phyloP scores from a whole-genome alignment of 2,329 filamentous ascomycete genomes.

The Drechmeria coniospora region DNA sequence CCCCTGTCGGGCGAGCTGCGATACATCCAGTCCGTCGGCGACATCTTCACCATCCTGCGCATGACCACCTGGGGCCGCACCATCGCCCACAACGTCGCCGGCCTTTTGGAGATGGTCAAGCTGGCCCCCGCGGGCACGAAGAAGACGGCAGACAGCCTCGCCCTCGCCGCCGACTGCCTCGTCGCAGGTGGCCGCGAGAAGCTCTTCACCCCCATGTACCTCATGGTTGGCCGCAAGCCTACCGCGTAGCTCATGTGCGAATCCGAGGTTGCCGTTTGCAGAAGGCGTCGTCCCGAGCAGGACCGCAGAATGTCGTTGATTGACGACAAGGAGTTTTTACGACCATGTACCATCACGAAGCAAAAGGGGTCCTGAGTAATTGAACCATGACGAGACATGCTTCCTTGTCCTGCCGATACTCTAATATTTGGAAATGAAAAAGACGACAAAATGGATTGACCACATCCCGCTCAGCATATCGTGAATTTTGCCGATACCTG shows the following conservation, averaged over 20 bases:
- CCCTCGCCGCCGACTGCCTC: slow-evolving; percentile 65
- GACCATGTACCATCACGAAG: not conserved
- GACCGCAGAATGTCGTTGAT: too few relatives aligned
- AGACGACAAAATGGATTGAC: too few relatives aligned
- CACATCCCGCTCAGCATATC: too few relatives aligned
- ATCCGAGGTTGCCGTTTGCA: too few relatives aligned
- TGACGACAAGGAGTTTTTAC: too few relatives aligned
- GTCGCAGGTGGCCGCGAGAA: slow-evolving; percentile 77
- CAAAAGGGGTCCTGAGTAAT: not conserved
- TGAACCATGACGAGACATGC: too few relatives aligned
- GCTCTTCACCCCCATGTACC: slow-evolving; percentile 97
- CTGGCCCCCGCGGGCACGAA: slow-evolving; percentile 71
- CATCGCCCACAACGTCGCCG: slow-evolving; percentile 61
- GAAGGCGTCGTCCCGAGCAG: too few relatives aligned
- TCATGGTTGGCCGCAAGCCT: slow-evolving; percentile 89
- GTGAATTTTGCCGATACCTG: too few relatives aligned
- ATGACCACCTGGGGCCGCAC: slow-evolving; percentile 78
- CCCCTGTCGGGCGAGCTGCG: slow-evolving; percentile 72
- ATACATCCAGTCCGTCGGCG: slow-evolving; percentile 65
- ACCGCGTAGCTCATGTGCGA: slow-evolving; percentile 4
- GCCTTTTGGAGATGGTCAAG: slow-evolving; percentile 56
- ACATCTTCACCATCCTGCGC: slow-evolving; percentile 68
- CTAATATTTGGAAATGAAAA: too few relatives aligned
- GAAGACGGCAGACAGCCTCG: slow-evolving; percentile 88
- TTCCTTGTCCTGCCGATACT: too few relatives aligned